These are phyloP conservation scores for Aspergillus ustus DNA, from an alignment of 2,329 filamentous ascomycete genomes.

Conservation along the genomic window DNA sequence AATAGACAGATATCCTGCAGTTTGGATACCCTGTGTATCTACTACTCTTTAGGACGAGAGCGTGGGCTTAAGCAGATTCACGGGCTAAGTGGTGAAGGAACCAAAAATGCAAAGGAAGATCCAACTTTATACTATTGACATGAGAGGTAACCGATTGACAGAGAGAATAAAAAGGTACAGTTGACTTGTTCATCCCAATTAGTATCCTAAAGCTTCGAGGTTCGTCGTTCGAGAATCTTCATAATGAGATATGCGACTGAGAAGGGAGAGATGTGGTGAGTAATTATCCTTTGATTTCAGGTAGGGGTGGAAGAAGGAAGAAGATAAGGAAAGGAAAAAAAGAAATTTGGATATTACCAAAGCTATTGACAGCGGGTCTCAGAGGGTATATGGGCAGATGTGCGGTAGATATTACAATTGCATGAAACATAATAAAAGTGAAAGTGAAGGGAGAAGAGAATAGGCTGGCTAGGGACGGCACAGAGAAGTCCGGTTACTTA, in stretches of 20 bases:
- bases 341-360: neutral
- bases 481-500: slow-evolving; percentile 3
- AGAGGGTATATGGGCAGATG: neutral
- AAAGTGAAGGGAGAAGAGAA: neutral
- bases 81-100: neutral
- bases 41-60: too few species aligned
- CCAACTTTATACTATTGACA: too few species aligned
- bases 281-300: neutral
- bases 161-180: neutral
- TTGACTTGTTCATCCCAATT: slow-evolving; percentile 9
- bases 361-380: neutral
- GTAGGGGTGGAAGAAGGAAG: neutral
- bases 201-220: slow-evolving; percentile 7
- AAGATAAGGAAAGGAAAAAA: neutral
- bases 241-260: slow-evolving; percentile 10
- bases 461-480: neutral
- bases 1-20: neutral
- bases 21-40: too few species aligned
- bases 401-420: neutral
- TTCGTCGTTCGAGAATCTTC: slow-evolving; percentile 12
- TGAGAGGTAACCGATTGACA: too few species aligned
- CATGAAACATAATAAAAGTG: neutral
- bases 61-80: too few species aligned
- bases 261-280: neutral
- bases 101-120: neutral